Evolutionary conservation across 2,329 filamentous ascomycete genomes (phyloP).

Genomic region (Fusarium sp.): DNA sequence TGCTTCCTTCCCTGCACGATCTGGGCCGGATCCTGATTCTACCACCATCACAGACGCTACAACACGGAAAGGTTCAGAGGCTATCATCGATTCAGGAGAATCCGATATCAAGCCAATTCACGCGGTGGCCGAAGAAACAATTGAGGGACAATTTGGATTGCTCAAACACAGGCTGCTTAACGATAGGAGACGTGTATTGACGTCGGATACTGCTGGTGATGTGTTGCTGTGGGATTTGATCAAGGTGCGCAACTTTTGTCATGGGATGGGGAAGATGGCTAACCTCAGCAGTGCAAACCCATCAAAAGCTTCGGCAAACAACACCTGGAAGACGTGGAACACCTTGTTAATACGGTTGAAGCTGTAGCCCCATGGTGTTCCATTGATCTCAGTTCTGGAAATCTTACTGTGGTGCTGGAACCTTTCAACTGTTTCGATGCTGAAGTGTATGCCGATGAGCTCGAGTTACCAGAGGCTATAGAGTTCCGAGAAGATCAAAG

Average conservation of each 20-base stretch:
- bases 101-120: slow-evolving; percentile 69
- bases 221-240: slow-evolving; percentile 95
- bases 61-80: slow-evolving; percentile 54
- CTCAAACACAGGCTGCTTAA: slow-evolving; percentile 94
- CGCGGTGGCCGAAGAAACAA: slow-evolving; percentile 78
- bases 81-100: slow-evolving; percentile 45
- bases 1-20: slow-evolving; percentile 74
- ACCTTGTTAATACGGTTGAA: slow-evolving; percentile 86
- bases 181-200: slow-evolving; percentile 88
- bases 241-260: slow-evolving; percentile 64
- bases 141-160: slow-evolving; percentile 93
- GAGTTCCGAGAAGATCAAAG: slow-evolving; percentile 93
- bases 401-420: slow-evolving; percentile 89
- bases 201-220: slow-evolving; percentile 93
- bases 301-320: slow-evolving; percentile 94
- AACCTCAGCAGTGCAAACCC: slow-evolving; percentile 74
- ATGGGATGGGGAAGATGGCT: slow-evolving; percentile 5
- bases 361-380: slow-evolving; percentile 96
- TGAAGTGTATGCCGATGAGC: slow-evolving; percentile 94
- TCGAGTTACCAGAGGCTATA: slow-evolving; percentile 76
- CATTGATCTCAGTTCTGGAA: slow-evolving; percentile 92
- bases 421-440: slow-evolving; percentile 97
- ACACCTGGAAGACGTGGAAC: slow-evolving; percentile 91
- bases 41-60: slow-evolving; percentile 59
- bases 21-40: slow-evolving; percentile 65